Conservation (phyloP, 257 asterid genomes). For the Fraxinus quadrangulata region DNA sequence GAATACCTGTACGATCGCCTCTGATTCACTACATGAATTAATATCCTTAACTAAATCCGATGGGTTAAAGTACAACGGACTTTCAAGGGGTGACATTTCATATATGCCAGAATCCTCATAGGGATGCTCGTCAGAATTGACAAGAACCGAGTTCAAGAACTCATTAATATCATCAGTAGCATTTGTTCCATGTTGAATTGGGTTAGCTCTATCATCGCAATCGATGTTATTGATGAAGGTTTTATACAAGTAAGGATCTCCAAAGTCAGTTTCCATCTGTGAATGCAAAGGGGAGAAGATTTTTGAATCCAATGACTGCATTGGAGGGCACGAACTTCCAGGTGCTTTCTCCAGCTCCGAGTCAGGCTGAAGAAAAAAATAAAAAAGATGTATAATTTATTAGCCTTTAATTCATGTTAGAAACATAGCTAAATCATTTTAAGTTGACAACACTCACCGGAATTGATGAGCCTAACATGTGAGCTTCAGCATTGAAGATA, state of each 20-base stretch:
- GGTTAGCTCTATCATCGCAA: conserved; percentile 30
- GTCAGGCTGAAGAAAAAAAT: conserved; percentile 51
- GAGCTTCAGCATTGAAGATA: conserved; percentile 27
- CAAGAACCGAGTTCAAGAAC: conserved; percentile 60
- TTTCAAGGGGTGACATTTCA: neutral
- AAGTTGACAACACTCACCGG: conserved; percentile 47
- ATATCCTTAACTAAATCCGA: conserved; percentile 26
- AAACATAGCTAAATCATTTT: neutral
- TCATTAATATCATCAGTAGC: conserved; percentile 52
- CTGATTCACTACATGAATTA: conserved; percentile 65
- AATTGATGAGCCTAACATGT: conserved; percentile 31
- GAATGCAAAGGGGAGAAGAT: conserved; percentile 70
- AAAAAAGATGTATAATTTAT: neutral
- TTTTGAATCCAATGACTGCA: conserved; percentile 47
- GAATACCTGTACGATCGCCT: conserved; percentile 58
- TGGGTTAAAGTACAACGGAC: conserved; percentile 5
- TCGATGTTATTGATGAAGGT: conserved; percentile 31
- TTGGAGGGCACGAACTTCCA: conserved; percentile 40
- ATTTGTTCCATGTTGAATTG: conserved; percentile 60
- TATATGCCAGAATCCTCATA: conserved; percentile 26
- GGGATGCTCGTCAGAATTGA: conserved; percentile 52
- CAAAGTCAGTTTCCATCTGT: conserved; percentile 70
- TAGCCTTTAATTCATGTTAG: neutral
- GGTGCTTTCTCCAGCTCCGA: conserved; percentile 60
- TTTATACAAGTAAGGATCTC: conserved; percentile 40